phyloP scores from a whole-genome alignment of 2,329 filamentous ascomycete species.

The Monilinia fructigena region DNA sequence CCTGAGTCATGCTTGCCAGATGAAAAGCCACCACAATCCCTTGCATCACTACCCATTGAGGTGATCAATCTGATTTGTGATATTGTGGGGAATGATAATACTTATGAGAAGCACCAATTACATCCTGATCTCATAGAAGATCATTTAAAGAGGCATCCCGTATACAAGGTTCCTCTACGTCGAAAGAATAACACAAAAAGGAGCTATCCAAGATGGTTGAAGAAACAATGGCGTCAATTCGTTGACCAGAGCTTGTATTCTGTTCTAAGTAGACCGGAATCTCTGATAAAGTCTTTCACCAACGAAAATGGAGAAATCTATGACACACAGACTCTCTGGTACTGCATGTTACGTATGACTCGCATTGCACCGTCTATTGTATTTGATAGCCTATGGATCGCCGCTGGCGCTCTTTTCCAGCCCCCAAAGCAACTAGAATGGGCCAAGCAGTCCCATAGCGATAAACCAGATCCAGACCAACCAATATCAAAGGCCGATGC shows the following conservation, averaged over 20 bases:
- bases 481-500: constrained; percentile 36
- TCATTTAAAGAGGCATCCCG: constrained; percentile 25
- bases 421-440: constrained; percentile 45
- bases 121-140: constrained; percentile 39
- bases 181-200: constrained; percentile 5
- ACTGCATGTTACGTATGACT: constrained; percentile 60
- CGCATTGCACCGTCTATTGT: constrained; percentile 57
- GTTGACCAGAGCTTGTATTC: constrained; percentile 64
- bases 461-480: constrained; percentile 18
- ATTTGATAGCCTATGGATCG: constrained; percentile 64
- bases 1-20: neutral
- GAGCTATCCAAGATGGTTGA: constrained; percentile 11
- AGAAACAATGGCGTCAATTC: constrained; percentile 56
- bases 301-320: constrained; percentile 49
- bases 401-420: constrained; percentile 57
- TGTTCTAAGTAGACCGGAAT: constrained; percentile 57
- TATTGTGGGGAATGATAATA: constrained; percentile 56
- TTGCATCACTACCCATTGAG: constrained; percentile 54
- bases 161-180: constrained; percentile 7
- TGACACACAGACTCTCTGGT: constrained; percentile 62
- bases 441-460: constrained; percentile 28
- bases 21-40: constrained; percentile 52
- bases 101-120: constrained; percentile 50
- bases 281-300: constrained; percentile 58
- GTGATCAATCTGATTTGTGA: constrained; percentile 61